Evolutionary conservation across 164 flowering plant genomes (phyloP), one percentile per base, ranked within the genome.

Genomic region (Kingdonia uniflora): DNA sequence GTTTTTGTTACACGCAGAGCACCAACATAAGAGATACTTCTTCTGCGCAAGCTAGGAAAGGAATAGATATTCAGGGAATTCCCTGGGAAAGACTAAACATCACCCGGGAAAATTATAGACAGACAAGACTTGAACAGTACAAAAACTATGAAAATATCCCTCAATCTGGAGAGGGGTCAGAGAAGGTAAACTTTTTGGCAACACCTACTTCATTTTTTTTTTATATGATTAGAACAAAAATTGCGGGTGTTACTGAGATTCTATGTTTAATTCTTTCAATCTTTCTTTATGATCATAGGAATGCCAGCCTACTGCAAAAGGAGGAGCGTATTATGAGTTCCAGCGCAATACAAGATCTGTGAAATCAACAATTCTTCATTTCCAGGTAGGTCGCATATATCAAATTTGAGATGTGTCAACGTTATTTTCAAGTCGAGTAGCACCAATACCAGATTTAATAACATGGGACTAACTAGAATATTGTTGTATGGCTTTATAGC

Each of bases 401-500:
- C 8, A 29, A 3, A 8, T 29, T 29, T 29, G 35, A 29, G 35
- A 8, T 4, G 8, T 29, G 35, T n/a, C n/a, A n/a, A n/a, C n/a
- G n/a, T n/a, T n/a, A n/a, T n/a, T n/a, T n/a, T n/a, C n/a, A n/a
- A n/a, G n/a, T 29, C 6, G 35, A 29, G 8, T 29, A 29, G 8
- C 35, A 29, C 35, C 6, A 29, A 29, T 8, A 29, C 8, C 35
- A 29, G 8, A 29, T 29, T 29, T 29, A 29, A 29, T 8, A 3
- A 29, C 35, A 4, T 29, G 35, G 4, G 35, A 29, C 35, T 58
- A 49, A 51, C 49, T 61, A 26, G 40, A 15, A 24, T 26, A 62
- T 23, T 6, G 11, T 61, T 5, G n/a, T 58, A 58, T 67, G 52
- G 1, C 37, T 49, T 61, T 63, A 70, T 78, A 81, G 87, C 49